Percentiles rank a stretch among this genome's conserved stretches.
Evolutionary conservation across 2,329 filamentous ascomycete genomes (phyloP).

Genomic region (Amauroascus niger): DNA sequence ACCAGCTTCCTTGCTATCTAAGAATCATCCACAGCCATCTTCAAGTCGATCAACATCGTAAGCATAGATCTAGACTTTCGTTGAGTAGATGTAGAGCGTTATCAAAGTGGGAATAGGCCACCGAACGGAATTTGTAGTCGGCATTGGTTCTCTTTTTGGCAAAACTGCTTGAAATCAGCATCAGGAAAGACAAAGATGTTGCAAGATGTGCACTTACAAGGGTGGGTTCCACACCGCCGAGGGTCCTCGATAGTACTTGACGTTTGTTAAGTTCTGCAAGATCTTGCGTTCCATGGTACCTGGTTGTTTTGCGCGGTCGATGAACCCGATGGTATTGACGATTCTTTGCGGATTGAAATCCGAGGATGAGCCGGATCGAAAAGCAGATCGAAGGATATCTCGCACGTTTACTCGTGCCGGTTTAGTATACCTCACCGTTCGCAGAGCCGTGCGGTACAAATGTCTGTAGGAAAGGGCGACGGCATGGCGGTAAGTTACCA

Average conservation of each 20-base stretch:
- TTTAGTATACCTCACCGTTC: constrained; percentile 48
- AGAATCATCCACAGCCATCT: constrained; percentile 1
- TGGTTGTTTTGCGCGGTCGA: constrained; percentile 32
- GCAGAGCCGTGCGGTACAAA: constrained; percentile 45
- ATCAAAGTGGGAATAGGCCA: constrained; percentile 35
- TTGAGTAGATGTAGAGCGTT: constrained; percentile 40
- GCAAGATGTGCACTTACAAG: constrained; percentile 22
- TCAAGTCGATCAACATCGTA: constrained; percentile 21
- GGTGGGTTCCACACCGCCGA: constrained; percentile 25
- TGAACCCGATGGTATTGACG: constrained; percentile 39
- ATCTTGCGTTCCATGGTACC: constrained; percentile 41
- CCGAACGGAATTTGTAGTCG: constrained; percentile 24
- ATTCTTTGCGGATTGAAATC: constrained; percentile 35
- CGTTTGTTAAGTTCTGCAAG: constrained; percentile 37
- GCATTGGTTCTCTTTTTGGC: constrained; percentile 13
- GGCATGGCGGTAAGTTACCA: constrained; percentile 20
- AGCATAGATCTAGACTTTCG: constrained; percentile 40
- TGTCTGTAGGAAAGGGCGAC: constrained; percentile 48
- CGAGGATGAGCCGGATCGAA: constrained; percentile 29
- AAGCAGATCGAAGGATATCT: constrained; percentile 35
- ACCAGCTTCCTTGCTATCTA: constrained; percentile 9
- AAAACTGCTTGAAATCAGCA: constrained; percentile 8
- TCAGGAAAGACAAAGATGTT: background rate
- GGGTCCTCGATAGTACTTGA: constrained; percentile 37
- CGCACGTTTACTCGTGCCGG: constrained; percentile 48